phyloP scores from a whole-genome alignment of 805 yeast genomes.

The Clavispora santaluciae region DNA sequence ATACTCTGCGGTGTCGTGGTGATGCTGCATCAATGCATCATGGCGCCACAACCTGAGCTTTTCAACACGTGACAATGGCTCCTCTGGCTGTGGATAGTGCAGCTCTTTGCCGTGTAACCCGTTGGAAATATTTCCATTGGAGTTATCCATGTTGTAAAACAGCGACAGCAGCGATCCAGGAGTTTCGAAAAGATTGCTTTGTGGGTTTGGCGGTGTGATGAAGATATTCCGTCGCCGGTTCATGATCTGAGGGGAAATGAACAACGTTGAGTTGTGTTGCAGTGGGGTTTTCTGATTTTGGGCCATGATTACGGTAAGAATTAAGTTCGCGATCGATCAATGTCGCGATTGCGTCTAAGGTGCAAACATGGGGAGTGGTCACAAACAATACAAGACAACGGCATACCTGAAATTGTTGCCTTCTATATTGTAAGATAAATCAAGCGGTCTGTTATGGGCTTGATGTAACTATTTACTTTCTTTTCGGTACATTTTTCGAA shows the following conservation, averaged over 20 bases:
- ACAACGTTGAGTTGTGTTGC: constrained; percentile 69
- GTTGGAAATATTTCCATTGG: constrained; percentile 9
- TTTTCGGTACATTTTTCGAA: too few species aligned
- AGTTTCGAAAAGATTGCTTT: constrained; percentile 37
- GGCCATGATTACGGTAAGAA: constrained; percentile 8
- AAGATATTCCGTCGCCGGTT: constrained; percentile 37
- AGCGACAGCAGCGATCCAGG: constrained; percentile 37
- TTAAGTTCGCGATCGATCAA: not conserved
- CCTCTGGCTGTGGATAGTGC: constrained; percentile 11
- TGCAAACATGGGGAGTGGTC: too few species aligned
- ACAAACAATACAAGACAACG: too few species aligned
- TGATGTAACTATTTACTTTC: too few species aligned
- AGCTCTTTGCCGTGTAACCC: not conserved
- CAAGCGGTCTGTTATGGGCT: too few species aligned
- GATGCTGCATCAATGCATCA: constrained; percentile 89
- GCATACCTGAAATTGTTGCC: too few species aligned
- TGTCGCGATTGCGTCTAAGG: not conserved
- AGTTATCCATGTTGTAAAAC: constrained; percentile 30
- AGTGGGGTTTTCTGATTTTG: constrained; percentile 32
- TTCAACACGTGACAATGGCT: constrained; percentile 74
- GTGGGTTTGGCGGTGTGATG: constrained; percentile 47
- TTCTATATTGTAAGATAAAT: too few species aligned
- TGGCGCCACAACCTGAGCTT: constrained; percentile 87
- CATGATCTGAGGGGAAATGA: constrained; percentile 63
- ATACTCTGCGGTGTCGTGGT: constrained; percentile 82